Evolutionary conservation across 352 stramenopile species (phyloP), one percentile per base, ranked within the genome.

Genomic region (Albugo candida): DNA sequence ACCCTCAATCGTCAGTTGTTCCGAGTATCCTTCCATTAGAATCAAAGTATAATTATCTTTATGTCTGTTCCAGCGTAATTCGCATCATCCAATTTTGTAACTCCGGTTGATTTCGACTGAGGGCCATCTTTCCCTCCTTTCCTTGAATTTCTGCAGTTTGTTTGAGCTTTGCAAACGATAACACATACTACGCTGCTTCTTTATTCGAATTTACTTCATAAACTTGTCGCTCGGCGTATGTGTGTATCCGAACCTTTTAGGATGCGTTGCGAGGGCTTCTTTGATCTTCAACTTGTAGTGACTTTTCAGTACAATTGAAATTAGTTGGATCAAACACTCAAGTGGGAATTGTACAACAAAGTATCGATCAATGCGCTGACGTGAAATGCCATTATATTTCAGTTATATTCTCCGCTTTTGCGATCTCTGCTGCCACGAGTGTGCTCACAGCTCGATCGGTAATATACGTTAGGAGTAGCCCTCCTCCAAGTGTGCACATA

Each of bases 1-100:
- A 63, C 94, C 95, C 39, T 86, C 89, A n/a, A 99, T 89, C 16
- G 94, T 94, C 16, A 98, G 65, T 92, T 94, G 61, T 47, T 94
- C 95, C n/a, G 94, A 98, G 65, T 99, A 94, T 61, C 95, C 95
- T 76, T 99, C 95, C 2, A 94, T 99, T 14, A 99, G 61, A 53
- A 99, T 98, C n/a, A 99, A 59, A 2, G 95, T 98, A 58, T 94
- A 99, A 21, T 96, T 55, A 45, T 82, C 19, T 67, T 71, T 45
- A 91, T 83, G 16, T 85, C 74, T 13, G 69, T 89, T 31, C 94
- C 95, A 24, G 95, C 94, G 36, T 86, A 60, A 60, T 98, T 97
- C 0, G 95, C 95, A 60, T 99, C 95, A 51, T 99, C 94, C 2
- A 99, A 70, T 60, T 99, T 99, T 1, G 92, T 75, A 37, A 99